These are phyloP conservation scores for Harringtonia lauricola DNA, from an alignment of 2,329 filamentous ascomycete genomes.

Conservation along the genomic window DNA sequence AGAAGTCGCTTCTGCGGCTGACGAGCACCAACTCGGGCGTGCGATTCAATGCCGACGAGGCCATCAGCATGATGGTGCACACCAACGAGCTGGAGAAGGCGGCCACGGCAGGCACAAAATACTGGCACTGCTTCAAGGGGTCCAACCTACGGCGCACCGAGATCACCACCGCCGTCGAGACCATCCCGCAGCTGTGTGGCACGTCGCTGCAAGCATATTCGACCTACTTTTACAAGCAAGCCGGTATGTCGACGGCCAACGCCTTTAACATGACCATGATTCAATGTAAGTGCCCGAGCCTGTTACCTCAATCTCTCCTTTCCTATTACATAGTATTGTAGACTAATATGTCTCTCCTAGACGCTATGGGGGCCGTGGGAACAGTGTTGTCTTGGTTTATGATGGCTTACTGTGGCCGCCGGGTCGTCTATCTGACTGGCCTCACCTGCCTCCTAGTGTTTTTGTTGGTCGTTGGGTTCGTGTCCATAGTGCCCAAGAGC, in stretches of 20 bases:
- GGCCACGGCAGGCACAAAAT: slow-evolving; percentile 56
- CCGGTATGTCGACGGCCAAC: slow-evolving; percentile 38
- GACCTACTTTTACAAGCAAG: slow-evolving; percentile 51
- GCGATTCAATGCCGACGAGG: slow-evolving; percentile 72
- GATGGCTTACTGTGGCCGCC: too few species aligned
- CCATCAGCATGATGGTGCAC: slow-evolving; percentile 84
- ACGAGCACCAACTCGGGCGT: slow-evolving; percentile 54
- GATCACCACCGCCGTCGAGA: slow-evolving; percentile 54
- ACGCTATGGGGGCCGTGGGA: too few species aligned
- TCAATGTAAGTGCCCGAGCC: slow-evolving; percentile 59
- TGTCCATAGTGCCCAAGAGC: slow-evolving; percentile 61
- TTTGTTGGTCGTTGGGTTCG: too few species aligned
- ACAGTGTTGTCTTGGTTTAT: too few species aligned
- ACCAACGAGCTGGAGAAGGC: slow-evolving; percentile 71
- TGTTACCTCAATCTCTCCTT: slow-evolving; percentile 78
- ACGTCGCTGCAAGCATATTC: slow-evolving; percentile 57
- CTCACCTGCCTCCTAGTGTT: too few species aligned
- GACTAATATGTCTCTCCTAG: too few species aligned
- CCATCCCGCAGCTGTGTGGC: slow-evolving; percentile 52
- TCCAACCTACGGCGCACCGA: slow-evolving; percentile 67
- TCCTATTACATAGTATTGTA: too few species aligned
- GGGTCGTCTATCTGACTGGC: too few species aligned
- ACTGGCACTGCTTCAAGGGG: slow-evolving; percentile 76
- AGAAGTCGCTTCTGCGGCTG: slow-evolving; percentile 52
- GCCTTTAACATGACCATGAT: slow-evolving; percentile 52